Evolutionary conservation across 352 stramenopile genomes (phyloP).

Genomic region (Pythium vanterpoolii): DNA sequence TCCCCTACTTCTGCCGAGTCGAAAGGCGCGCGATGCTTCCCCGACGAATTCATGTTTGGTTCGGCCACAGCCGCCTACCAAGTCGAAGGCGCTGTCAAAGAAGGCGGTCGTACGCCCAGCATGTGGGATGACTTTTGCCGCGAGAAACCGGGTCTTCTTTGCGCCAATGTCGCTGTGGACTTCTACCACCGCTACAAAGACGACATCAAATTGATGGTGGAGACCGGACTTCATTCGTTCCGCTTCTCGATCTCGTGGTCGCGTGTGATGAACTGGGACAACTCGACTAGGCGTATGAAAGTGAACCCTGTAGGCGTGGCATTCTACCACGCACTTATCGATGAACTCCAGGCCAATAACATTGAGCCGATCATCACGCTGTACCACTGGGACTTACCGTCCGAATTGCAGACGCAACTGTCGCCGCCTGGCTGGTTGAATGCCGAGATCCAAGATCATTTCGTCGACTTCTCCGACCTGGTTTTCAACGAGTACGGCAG

Average conservation of each 20-base stretch:
- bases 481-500: slow-evolving; percentile 90
- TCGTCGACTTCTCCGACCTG: slow-evolving; percentile 86
- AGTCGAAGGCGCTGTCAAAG: slow-evolving; percentile 89
- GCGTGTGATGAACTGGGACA: slow-evolving; percentile 85
- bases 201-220: slow-evolving; percentile 92
- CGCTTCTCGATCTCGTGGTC: slow-evolving; percentile 93
- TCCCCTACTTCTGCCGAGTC: neutral
- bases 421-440: slow-evolving; percentile 67
- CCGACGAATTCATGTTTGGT: slow-evolving; percentile 82
- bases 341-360: slow-evolving; percentile 66
- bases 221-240: slow-evolving; percentile 89
- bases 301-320: slow-evolving; percentile 86
- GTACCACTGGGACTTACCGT: slow-evolving; percentile 96
- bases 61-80: slow-evolving; percentile 91
- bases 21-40: slow-evolving; percentile 45
- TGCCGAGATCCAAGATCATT: slow-evolving; percentile 54
- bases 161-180: slow-evolving; percentile 92
- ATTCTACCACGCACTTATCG: slow-evolving; percentile 93
- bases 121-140: slow-evolving; percentile 95
- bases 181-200: slow-evolving; percentile 89
- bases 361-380: slow-evolving; percentile 93
- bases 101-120: slow-evolving; percentile 67
- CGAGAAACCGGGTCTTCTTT: slow-evolving; percentile 63
- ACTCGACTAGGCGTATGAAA: slow-evolving; percentile 36
- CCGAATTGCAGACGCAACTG: slow-evolving; percentile 78